A percentile compares a stretch with the other conserved stretches of the same genome.
Evolutionary conservation across 495 filamentous ascomycete genomes (phyloP).

Genomic region (Talaromyces ruber): DNA sequence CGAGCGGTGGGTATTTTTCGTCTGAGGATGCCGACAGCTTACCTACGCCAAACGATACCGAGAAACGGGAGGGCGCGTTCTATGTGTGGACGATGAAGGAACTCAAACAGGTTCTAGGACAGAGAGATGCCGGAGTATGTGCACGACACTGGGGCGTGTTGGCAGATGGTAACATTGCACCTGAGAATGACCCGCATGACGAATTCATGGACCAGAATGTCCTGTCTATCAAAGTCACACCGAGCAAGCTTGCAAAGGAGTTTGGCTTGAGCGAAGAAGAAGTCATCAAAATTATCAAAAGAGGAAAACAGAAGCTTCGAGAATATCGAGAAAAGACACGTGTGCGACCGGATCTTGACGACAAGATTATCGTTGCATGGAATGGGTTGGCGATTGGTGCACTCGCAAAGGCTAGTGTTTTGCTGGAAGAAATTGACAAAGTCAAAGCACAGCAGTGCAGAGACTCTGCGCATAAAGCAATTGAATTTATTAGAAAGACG

Average conservation of each 20-base stretch:
- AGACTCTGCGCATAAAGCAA: constrained; percentile 58
- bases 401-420: constrained; percentile 63
- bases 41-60: constrained; percentile 61
- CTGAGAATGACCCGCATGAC: constrained; percentile 78
- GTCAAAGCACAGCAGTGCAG: constrained; percentile 50
- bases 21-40: constrained; percentile 92
- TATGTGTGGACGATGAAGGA: constrained; percentile 93
- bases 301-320: constrained; percentile 60
- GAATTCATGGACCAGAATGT: constrained; percentile 80
- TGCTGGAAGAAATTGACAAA: constrained; percentile 52
- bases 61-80: constrained; percentile 89
- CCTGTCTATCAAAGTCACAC: constrained; percentile 49
- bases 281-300: constrained; percentile 59
- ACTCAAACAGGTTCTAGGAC: constrained; percentile 67
- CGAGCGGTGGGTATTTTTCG: constrained; percentile 72
- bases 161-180: constrained; percentile 82
- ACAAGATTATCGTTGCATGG: constrained; percentile 82
- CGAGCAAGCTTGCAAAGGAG: constrained; percentile 63
- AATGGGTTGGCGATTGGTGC: constrained; percentile 88
- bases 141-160: constrained; percentile 81
- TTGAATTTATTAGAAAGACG: constrained; percentile 67
- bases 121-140: constrained; percentile 62
- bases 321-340: constrained; percentile 68
- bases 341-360: constrained; percentile 74
- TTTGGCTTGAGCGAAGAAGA: constrained; percentile 69